Base-by-base conservation (phyloP, 768 basidiomycete genomes). In the Dacryopinax primogenitus region DNA sequence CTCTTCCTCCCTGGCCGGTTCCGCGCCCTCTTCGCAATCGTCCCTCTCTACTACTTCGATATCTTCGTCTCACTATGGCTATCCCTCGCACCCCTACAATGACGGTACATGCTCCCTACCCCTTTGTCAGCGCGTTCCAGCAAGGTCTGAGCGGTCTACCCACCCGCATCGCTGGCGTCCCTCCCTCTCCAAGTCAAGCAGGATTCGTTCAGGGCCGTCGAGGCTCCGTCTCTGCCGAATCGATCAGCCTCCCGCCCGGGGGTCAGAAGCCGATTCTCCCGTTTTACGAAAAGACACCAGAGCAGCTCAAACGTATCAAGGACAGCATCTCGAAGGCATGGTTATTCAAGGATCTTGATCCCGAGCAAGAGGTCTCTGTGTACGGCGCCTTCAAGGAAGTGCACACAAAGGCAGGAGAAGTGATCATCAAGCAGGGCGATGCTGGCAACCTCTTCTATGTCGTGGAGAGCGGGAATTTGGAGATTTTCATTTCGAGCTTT, bases 361-460 rank as follows among this genome's bases (percentile, higher is more conserved):
- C 96, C 70, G 95, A 97, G 71, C 95, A 98, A 75, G 88, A 90
- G 75, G 84, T 83, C 0, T 92, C 93, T 47, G 95, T 94, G 21
- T 79, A 98, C 26, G 88, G 88, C 64, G 96, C 96, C 28, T 98
- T 99, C 94, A 88, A 87, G 74, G 96, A 99, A 77, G 81, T 84
- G 51, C 78, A 76, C 4, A 84, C 90, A 15, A 77, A 75, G 33
- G 78, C 82, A 67, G 86, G 87, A 67, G 86, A 93, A 69, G 86
- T 94, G n/a, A 87, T 99, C 67, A 97, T 99, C 70, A 84, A 89
- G 62, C 96, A 99, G 75, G 96, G 96, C 58, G 94, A 96, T 69
- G 89, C 91, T 21, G 96, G 96, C 64, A 94, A 97, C 71, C 93
- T 86, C 76, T 98, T 97, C 75, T 99, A 99, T 76, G 90, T 97